Evolutionary conservation across 139 green algal species (phyloP).

Genomic region (Coccomyxa sp.): DNA sequence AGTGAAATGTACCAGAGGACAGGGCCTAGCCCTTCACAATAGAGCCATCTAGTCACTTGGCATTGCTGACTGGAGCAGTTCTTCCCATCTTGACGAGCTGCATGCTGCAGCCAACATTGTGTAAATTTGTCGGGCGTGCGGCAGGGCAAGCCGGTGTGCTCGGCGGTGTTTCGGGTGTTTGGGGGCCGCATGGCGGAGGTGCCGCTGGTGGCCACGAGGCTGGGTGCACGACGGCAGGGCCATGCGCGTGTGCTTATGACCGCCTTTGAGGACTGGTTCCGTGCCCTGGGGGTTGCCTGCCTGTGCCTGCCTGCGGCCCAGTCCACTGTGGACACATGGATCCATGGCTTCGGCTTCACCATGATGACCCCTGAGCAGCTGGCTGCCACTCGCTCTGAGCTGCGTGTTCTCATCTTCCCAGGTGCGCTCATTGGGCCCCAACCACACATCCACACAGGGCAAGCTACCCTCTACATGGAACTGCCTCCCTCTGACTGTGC

Average conservation of each 20-base stretch:
- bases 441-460: not conserved
- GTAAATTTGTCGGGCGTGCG: not conserved
- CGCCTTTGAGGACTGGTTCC: conserved; percentile 26
- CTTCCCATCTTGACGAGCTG: no score
- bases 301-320: conserved; percentile 49
- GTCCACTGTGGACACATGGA: conserved; percentile 52
- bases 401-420: conserved; percentile 79
- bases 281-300: conserved; percentile 30
- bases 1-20: not conserved
- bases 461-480: no score
- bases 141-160: conserved; percentile 60
- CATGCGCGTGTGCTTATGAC: conserved; percentile 65
- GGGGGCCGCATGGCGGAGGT: conserved; percentile 77
- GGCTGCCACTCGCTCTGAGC: conserved; percentile 45
- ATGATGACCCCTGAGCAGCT: conserved; percentile 43
- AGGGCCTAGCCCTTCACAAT: no score
- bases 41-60: no score
- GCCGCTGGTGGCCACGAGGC: conserved; percentile 80
- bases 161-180: conserved; percentile 74
- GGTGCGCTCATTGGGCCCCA: conserved; percentile 9
- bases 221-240: conserved; percentile 63
- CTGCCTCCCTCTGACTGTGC: no score
- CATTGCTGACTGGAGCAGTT: no score
- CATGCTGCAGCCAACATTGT: not conserved
- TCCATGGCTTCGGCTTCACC: conserved; percentile 50